Evolutionary conservation across 2,329 filamentous ascomycete species (phyloP).

Genomic region (Monilinia vaccinii-corymbosi): DNA sequence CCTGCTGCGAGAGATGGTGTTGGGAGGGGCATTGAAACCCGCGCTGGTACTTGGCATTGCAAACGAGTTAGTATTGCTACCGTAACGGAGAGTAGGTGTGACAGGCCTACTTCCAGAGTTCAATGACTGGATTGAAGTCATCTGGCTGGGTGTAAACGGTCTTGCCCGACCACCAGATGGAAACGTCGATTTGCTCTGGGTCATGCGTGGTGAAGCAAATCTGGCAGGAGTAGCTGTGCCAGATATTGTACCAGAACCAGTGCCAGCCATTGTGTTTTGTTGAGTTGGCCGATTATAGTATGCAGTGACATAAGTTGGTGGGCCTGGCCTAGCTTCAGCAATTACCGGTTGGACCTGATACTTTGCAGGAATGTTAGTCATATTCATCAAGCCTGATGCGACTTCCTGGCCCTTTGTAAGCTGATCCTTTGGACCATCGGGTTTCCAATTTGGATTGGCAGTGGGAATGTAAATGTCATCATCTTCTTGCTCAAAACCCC

Average conservation of each 20-base stretch:
- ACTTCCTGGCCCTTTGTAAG: not conserved
- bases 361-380: not conserved
- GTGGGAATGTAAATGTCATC: not conserved
- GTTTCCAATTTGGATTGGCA: not conserved
- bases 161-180: slow-evolving; percentile 1
- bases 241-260: not conserved
- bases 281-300: slow-evolving; percentile 2
- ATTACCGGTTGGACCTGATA: not conserved
- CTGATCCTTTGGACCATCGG: not conserved
- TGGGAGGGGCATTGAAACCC: not conserved
- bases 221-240: not conserved
- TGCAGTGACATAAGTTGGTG: not conserved
- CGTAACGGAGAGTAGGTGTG: slow-evolving; percentile 3
- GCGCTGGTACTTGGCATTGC: not conserved
- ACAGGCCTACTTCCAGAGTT: not conserved
- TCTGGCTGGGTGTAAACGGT: slow-evolving; percentile 3
- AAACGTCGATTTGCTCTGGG: slow-evolving; percentile 3
- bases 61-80: not conserved
- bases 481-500: slow-evolving; percentile 1
- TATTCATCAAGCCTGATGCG: not conserved
- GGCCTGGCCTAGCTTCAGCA: not conserved
- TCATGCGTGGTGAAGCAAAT: not conserved
- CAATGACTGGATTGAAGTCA: slow-evolving; percentile 1
- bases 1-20: slow-evolving; percentile 5
- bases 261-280: not conserved